These are phyloP conservation scores for Monosporozyma aquatica DNA, from an alignment of 805 yeast genomes.

Conservation along the genomic window DNA sequence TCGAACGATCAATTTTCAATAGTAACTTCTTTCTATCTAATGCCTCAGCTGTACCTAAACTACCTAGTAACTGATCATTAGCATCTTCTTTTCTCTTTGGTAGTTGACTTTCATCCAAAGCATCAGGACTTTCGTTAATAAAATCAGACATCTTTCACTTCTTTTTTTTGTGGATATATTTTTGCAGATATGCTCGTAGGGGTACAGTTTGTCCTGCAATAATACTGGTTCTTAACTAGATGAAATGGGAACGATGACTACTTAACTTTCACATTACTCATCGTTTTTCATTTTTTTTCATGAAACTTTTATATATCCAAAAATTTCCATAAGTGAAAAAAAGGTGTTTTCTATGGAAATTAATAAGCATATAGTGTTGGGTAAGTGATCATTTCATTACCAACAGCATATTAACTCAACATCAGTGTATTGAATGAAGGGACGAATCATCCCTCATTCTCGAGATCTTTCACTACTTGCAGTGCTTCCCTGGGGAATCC, in stretches of 20 bases:
- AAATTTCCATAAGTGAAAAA: not conserved
- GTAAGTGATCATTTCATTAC: no score
- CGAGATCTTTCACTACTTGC: slow-evolving; percentile 35
- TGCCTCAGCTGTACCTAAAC: slow-evolving; percentile 10
- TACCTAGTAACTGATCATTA: slow-evolving; percentile 16
- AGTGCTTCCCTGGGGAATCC: slow-evolving; percentile 65
- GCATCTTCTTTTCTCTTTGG: slow-evolving; percentile 51
- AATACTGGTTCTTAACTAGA: no score
- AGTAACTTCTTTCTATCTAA: slow-evolving; percentile 20
- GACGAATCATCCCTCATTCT: not conserved
- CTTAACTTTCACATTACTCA: no score
- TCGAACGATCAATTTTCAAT: slow-evolving; percentile 20
- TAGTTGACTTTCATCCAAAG: slow-evolving; percentile 62
- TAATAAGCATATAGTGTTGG: no score
- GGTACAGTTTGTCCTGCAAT: no score
- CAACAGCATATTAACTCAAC: no score
- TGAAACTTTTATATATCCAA: not conserved
- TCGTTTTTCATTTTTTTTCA: not conserved
- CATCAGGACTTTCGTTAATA: slow-evolving; percentile 85
- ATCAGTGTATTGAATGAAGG: not conserved
- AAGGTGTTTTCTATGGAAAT: not conserved
- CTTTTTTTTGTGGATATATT: no score
- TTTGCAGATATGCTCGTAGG: no score
- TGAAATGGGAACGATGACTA: no score
- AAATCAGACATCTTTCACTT: slow-evolving; percentile 54